phyloP scores from a whole-genome alignment of 1,284 basidiomycete species.

The Cutaneotrichosporon curvatum region DNA sequence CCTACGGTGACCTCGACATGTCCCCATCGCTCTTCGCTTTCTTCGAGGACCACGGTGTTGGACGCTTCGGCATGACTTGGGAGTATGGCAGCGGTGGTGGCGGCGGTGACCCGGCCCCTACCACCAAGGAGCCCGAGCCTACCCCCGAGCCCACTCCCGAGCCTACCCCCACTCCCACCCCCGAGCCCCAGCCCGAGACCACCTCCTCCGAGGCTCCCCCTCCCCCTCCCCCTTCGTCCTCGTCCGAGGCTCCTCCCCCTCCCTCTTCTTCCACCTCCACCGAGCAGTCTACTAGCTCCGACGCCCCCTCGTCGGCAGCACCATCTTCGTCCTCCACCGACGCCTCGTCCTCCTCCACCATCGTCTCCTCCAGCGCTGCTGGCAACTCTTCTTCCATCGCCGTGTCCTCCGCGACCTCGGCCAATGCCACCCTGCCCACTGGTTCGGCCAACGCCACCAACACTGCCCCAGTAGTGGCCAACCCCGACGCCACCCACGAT shows the following conservation, averaged over 20 bases:
- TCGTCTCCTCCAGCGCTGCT: too few species aligned
- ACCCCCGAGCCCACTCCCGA: conserved; percentile 1
- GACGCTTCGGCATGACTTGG: conserved; percentile 60
- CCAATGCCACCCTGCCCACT: conserved; percentile 9
- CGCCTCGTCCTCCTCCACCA: too few species aligned
- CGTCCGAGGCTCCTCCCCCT: conserved; percentile 16
- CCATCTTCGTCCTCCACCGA: conserved; percentile 24
- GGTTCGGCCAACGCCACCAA: conserved; percentile 12
- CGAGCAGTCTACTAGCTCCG: conserved; percentile 9
- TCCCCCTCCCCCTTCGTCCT: conserved; percentile 29
- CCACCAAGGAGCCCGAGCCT: conserved; percentile 6
- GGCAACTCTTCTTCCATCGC: conserved; percentile 28
- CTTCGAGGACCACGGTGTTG: conserved; percentile 44
- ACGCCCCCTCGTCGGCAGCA: conserved; percentile 21
- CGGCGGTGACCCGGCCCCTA: conserved; percentile 1
- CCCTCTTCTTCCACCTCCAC: conserved; percentile 36
- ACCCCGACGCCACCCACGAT: not conserved
- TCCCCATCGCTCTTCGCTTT: conserved; percentile 62
- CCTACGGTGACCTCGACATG: conserved; percentile 65
- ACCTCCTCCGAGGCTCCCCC: conserved; percentile 8
- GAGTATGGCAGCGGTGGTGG: conserved; percentile 40
- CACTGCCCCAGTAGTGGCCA: conserved; percentile 5
- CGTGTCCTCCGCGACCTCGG: conserved; percentile 29
- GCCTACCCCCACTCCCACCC: conserved; percentile 1
- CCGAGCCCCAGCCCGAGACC: conserved; percentile 21